A percentile compares a stretch with the other conserved stretches of the same genome.
phyloP scores from a whole-genome alignment of 495 filamentous ascomycete genomes.

The Chaetomium tenue region DNA sequence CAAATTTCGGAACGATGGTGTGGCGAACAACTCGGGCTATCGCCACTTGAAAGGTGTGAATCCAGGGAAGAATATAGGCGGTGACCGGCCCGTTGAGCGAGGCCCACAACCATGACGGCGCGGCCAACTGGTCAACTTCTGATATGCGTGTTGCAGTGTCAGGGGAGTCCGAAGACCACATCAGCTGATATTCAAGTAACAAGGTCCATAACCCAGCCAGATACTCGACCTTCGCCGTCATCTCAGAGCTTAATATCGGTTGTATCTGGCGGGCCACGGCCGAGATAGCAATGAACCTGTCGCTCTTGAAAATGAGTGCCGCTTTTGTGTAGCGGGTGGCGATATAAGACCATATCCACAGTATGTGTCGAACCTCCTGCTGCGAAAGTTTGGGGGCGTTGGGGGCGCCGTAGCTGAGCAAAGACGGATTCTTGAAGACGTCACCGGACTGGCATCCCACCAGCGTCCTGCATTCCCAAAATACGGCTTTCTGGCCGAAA shows the following conservation, averaged over 20 bases:
- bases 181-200: not conserved
- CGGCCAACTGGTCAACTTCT: not conserved
- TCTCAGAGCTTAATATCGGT: not conserved
- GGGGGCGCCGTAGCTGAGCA: not conserved
- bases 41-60: no score
- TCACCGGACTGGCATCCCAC: not conserved
- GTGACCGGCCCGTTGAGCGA: not conserved
- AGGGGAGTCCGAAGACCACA: not conserved
- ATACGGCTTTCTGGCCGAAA: not conserved
- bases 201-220: not conserved
- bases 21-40: not conserved
- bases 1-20: not conserved
- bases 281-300: slow-evolving; percentile 6
- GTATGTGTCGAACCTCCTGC: not conserved
- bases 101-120: slow-evolving; percentile 5
- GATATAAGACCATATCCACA: not conserved
- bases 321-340: not conserved
- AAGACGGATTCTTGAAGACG: not conserved
- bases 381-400: not conserved
- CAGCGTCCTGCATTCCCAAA: not conserved
- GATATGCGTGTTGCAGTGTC: not conserved
- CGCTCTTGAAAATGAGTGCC: not conserved
- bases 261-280: not conserved
- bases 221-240: not conserved
- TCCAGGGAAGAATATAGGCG: no score